Conservation (phyloP, 2,329 filamentous ascomycete species). For the Dothidotthia symphoricarpi region DNA sequence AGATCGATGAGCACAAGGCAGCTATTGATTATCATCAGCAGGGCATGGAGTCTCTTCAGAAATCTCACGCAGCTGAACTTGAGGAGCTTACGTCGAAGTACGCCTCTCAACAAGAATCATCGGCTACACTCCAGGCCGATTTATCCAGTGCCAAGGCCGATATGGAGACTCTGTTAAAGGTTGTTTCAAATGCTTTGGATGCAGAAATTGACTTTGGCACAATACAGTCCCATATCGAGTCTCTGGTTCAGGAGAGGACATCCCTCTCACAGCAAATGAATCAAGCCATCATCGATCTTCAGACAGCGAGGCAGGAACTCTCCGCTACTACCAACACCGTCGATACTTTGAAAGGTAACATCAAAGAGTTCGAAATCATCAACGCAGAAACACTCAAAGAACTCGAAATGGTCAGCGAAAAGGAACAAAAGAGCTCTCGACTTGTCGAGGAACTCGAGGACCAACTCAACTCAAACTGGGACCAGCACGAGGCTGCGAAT, state of each 20-base stretch:
- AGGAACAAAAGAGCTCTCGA: slow-evolving; percentile 87
- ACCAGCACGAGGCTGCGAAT: slow-evolving; percentile 80
- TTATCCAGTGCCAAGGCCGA: slow-evolving; percentile 60
- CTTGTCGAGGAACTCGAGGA: slow-evolving; percentile 96
- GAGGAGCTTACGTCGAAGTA: slow-evolving; percentile 43
- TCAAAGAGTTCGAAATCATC: slow-evolving; percentile 48
- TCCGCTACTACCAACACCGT: slow-evolving; percentile 41
- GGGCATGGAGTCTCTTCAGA: slow-evolving; percentile 53
- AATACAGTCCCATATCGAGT: slow-evolving; percentile 45
- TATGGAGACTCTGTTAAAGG: slow-evolving; percentile 60
- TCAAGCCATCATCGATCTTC: slow-evolving; percentile 45
- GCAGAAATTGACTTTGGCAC: slow-evolving; percentile 54
- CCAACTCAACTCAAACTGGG: slow-evolving; percentile 91
- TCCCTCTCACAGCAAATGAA: slow-evolving; percentile 45
- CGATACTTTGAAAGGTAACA: slow-evolving; percentile 44
- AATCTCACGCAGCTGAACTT: slow-evolving; percentile 57
- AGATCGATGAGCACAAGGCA: slow-evolving; percentile 57
- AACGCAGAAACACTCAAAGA: slow-evolving; percentile 58
- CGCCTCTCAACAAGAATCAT: slow-evolving; percentile 30
- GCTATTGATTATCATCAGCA: slow-evolving; percentile 55
- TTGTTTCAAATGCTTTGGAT: slow-evolving; percentile 62
- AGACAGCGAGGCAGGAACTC: slow-evolving; percentile 45
- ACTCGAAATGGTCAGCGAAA: slow-evolving; percentile 56
- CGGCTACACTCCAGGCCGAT: slow-evolving; percentile 53
- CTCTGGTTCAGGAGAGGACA: slow-evolving; percentile 48